Evolutionary conservation across 1,284 basidiomycete species (phyloP).

Genomic region (Sanguinoderma infundibulare): DNA sequence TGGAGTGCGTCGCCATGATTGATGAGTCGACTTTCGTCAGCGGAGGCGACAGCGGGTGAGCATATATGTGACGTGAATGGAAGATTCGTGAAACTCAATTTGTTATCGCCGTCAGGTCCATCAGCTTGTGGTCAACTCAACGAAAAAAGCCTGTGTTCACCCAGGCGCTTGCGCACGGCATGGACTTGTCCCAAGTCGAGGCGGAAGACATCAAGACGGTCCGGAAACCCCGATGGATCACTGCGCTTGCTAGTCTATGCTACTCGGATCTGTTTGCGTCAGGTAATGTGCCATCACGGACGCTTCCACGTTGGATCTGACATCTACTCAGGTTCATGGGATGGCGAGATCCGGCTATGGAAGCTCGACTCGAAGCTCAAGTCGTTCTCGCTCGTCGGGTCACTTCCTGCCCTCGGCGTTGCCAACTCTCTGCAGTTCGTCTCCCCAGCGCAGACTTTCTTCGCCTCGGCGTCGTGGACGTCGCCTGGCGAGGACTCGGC

Average conservation of each 20-base stretch:
- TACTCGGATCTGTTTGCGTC: conserved; percentile 94
- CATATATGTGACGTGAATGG: conserved; percentile 18
- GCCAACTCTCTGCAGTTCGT: conserved; percentile 91
- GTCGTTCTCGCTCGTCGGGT: conserved; percentile 73
- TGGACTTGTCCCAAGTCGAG: conserved; percentile 70
- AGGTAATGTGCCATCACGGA: conserved; percentile 50
- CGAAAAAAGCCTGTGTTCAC: conserved; percentile 97
- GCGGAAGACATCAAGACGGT: conserved; percentile 69
- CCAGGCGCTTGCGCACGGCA: conserved; percentile 85
- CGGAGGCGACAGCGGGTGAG: conserved; percentile 94
- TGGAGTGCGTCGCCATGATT: conserved; percentile 93
- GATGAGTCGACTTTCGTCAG: conserved; percentile 93
- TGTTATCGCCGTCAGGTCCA: conserved; percentile 57
- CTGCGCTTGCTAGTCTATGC: conserved; percentile 77
- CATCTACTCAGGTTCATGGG: conserved; percentile 81
- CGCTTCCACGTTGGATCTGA: conserved; percentile 6
- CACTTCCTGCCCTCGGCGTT: conserved; percentile 74
- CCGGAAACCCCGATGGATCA: conserved; percentile 89
- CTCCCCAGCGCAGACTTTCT: conserved; percentile 57
- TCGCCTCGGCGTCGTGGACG: conserved; percentile 49
- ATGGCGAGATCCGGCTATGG: conserved; percentile 90
- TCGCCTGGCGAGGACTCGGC: conserved; percentile 8
- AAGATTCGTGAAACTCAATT: no score
- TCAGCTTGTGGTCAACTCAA: conserved; percentile 90
- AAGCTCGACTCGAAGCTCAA: conserved; percentile 78